Evolutionary conservation across 371 early-diverging fungal genomes (phyloP), one percentile per base, ranked within the genome.

Genomic region (Zancudomyces culisetae): DNA sequence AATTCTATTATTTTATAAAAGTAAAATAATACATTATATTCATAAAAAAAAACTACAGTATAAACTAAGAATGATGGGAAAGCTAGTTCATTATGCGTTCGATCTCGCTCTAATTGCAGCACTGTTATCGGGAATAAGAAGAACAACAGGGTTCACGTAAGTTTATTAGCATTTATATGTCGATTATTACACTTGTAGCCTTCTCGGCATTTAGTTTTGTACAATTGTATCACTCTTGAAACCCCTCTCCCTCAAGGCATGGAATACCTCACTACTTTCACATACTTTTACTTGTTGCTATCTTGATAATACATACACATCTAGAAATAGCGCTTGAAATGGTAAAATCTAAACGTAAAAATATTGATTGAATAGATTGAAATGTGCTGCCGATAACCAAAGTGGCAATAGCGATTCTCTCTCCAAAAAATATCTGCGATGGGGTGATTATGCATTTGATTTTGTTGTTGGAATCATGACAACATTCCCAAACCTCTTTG

Each of bases 391-490:
- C 35, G 35, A 35, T 35, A 35, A 35, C n/a, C n/a, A n/a, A n/a
- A n/a, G n/a, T n/a, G n/a, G n/a, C 13, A 40, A 13, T 13, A 40
- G 13, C 40, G 43, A 43, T 43, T 21, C 12, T 4, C 23, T 21
- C 43, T 4, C 23, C 43, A 20, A 24, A 8, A 47, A n/a, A n/a
- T 47, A 47, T 28, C 26, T 47, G 48, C 18, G n/a, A 6, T 47
- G n/a, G 2, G 48, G 48, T 3, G 48, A 47, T 26, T 18, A 27
- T 8, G 8, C 48, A 3, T 47, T 47, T 24, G 48, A 47, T 47
- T 47, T 47, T n/a, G 2, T 47, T 27, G 28, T 47, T 47, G 48
- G 48, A 13, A 27, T 24, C 3, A 47, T 47, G 48, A 47, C 48
- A 21, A 15, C n/a, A 12, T 47, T 47, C 27, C 48, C 48, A 47